These are phyloP conservation scores for Cardamine resedifolia DNA, from an alignment of 345 rosid species.

Conservation along the genomic window DNA sequence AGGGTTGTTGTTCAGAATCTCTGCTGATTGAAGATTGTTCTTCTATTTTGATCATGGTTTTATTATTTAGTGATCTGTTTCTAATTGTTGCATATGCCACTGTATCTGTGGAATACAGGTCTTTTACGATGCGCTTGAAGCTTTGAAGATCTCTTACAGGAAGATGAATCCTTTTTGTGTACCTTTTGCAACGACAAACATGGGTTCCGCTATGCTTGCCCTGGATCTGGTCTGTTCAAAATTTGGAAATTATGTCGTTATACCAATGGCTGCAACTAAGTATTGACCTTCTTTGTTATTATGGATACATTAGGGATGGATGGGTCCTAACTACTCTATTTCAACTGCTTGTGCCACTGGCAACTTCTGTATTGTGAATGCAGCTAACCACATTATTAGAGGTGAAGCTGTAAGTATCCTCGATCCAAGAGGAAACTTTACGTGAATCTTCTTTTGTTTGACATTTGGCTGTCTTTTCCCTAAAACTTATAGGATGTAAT, in stretches of 20 bases:
- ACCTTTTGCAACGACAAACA: constrained; percentile 93
- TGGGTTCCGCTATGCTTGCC: constrained; percentile 99
- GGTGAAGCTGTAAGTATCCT: constrained; percentile 91
- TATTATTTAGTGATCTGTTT: background rate
- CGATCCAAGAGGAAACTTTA: background rate
- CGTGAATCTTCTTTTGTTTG: background rate
- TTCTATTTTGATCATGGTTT: background rate
- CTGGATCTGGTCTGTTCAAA: constrained; percentile 75
- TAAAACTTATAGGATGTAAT: constrained; percentile 65
- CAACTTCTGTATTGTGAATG: constrained; percentile 84
- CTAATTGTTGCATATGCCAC: background rate
- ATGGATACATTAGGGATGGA: constrained; percentile 73
- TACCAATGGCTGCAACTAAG: background rate
- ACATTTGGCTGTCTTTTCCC: background rate
- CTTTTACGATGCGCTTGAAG: constrained; percentile 84
- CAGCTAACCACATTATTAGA: constrained; percentile 84
- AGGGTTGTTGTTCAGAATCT: background rate
- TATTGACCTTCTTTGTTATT: constrained; percentile 17
- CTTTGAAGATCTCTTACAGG: constrained; percentile 78
- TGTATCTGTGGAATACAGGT: constrained; percentile 49
- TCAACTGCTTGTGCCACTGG: constrained; percentile 95
- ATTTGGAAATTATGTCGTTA: constrained; percentile 11
- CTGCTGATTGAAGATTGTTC: background rate
- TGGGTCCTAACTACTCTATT: constrained; percentile 97
- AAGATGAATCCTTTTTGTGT: constrained; percentile 96